phyloP scores from a whole-genome alignment of 2,329 filamentous ascomycete genomes.

The Xylaria sp. region DNA sequence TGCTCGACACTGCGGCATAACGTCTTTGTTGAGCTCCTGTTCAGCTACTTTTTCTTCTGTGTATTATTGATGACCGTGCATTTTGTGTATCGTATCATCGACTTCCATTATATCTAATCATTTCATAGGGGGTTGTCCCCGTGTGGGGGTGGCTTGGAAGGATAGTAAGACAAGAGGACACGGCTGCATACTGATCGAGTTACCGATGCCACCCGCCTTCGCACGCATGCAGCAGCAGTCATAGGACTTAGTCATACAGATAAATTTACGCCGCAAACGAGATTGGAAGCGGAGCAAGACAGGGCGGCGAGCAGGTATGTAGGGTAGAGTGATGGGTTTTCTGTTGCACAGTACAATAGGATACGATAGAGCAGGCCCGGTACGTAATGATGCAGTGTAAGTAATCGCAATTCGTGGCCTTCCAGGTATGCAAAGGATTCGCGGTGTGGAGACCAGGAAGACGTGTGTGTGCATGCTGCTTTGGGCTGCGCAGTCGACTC shows the following conservation, averaged over 20 bases:
- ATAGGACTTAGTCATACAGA: conserved; percentile 24
- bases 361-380: not conserved
- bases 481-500: conserved; percentile 25
- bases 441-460: conserved; percentile 9
- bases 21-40: not conserved
- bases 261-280: not conserved
- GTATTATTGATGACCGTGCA: conserved; percentile 1
- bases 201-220: conserved; percentile 23
- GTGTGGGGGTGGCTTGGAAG: not conserved
- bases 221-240: conserved; percentile 34
- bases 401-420: conserved; percentile 20
- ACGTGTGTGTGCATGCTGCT: conserved; percentile 18
- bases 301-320: conserved; percentile 7
- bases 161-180: not conserved
- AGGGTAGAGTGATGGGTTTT: conserved; percentile 4
- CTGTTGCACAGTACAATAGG: not conserved
- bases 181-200: conserved; percentile 14
- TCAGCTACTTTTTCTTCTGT: not conserved
- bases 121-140: not conserved
- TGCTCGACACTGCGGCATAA: not conserved
- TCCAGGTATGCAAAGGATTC: conserved; percentile 1
- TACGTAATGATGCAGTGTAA: conserved; percentile 11
- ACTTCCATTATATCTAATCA: not conserved
- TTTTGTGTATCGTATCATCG: not conserved
- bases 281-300: not conserved